Evolutionary conservation across 176 grass and related monocot genomes (phyloP).

Genomic region (Aegilops tauschii): DNA sequence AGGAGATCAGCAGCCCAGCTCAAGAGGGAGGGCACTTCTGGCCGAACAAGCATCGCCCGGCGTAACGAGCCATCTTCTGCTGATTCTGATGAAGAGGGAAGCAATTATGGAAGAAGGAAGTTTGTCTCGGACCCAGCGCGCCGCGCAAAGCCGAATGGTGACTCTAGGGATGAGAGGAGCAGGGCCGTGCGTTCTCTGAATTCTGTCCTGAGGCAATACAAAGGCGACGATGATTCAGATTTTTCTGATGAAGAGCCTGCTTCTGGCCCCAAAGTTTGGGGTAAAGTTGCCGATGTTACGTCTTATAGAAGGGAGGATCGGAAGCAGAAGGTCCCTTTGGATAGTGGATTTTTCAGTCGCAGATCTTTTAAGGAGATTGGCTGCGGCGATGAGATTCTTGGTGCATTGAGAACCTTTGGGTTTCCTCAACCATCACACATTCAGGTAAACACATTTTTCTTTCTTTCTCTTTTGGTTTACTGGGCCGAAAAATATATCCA

Average conservation of each 20-base stretch:
- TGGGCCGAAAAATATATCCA: no score
- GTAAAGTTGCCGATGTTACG: constrained; percentile 31
- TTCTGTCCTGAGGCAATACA: constrained; percentile 28
- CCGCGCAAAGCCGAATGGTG: background rate
- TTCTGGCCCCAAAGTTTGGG: constrained; percentile 51
- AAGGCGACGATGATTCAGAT: background rate
- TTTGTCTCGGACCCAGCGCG: background rate
- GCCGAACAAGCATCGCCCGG: background rate
- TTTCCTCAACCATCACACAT: constrained; percentile 86
- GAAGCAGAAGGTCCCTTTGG: constrained; percentile 31
- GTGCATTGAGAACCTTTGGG: constrained; percentile 46
- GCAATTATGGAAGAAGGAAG: constrained; percentile 13
- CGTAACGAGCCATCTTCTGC: background rate
- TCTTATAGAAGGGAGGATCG: constrained; percentile 13
- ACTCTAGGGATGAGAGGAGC: constrained; percentile 14
- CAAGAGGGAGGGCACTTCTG: constrained; percentile 23
- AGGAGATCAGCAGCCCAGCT: constrained; percentile 43
- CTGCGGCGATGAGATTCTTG: constrained; percentile 59
- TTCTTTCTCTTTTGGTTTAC: background rate
- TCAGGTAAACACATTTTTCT: constrained; percentile 47
- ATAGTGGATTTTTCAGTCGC: constrained; percentile 77
- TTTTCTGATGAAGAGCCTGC: background rate
- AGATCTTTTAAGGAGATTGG: constrained; percentile 70
- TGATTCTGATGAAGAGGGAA: constrained; percentile 10
- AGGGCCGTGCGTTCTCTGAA: constrained; percentile 25